A percentile compares a stretch with the other conserved stretches of the same genome.
Conservation (phyloP, 306 rosid genomes). For the Sesbania bispinosa region DNA sequence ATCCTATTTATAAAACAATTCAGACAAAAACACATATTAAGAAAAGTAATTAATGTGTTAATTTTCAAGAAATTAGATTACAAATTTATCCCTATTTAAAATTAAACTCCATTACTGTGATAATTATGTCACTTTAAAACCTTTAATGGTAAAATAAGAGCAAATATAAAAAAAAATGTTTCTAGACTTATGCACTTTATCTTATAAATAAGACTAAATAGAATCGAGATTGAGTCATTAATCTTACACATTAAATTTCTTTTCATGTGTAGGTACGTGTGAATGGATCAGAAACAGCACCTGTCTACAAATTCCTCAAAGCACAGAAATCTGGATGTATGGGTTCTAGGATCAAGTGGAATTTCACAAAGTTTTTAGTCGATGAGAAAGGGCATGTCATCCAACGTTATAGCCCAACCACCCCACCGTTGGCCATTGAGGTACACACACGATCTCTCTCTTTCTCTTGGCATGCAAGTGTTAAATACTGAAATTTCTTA, state of each 20-base stretch:
- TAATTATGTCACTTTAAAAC: too few relatives aligned
- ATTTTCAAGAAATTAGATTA: too few relatives aligned
- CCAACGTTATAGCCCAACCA: conserved; percentile 64
- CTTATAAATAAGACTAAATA: too few relatives aligned
- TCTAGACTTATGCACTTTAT: too few relatives aligned
- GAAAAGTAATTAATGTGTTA: too few relatives aligned
- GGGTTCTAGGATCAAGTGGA: conserved; percentile 86
- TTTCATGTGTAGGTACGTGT: conserved; percentile 53
- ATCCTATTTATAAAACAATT: too few relatives aligned
- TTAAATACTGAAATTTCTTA: background rate
- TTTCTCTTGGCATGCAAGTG: too few relatives aligned
- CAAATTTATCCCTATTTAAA: too few relatives aligned
- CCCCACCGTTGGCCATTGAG: conserved; percentile 62
- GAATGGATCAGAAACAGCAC: conserved; percentile 65
- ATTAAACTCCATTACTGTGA: too few relatives aligned
- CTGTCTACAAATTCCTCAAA: conserved; percentile 74
- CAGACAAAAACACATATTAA: too few relatives aligned
- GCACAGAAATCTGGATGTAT: conserved; percentile 54
- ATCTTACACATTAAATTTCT: background rate
- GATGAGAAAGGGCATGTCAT: conserved; percentile 66
- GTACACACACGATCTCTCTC: conserved; percentile 37
- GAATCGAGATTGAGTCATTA: conserved; percentile 4
- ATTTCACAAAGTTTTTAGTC: conserved; percentile 88
- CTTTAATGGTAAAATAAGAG: too few relatives aligned
- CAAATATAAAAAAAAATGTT: too few relatives aligned